phyloP scores from a whole-genome alignment of 129 eudicot genomes.

The Artemisia tridentata region DNA sequence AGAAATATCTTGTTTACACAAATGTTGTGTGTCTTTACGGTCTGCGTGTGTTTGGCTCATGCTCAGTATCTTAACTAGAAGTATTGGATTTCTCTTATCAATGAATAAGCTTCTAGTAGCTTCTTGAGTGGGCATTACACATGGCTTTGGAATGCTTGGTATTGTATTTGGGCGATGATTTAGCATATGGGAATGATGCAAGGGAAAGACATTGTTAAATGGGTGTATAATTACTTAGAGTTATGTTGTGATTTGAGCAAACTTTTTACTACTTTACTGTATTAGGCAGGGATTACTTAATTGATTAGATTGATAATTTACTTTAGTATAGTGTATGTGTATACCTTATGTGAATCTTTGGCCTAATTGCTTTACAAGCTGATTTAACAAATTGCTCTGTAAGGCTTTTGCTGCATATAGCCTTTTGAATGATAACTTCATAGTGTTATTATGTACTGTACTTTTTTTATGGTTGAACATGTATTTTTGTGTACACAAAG shows the following conservation, averaged over 20 bases:
- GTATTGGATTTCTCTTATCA: not conserved
- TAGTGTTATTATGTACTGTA: not conserved
- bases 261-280: no score
- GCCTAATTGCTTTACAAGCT: not conserved
- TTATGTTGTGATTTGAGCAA: no score
- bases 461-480: not conserved
- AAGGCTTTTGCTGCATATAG: not conserved
- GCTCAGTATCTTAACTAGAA: no score
- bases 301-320: no score
- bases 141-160: not conserved
- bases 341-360: not conserved
- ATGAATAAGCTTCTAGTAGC: not conserved
- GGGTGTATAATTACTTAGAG: no score
- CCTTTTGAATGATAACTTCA: not conserved
- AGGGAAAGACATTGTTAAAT: no score
- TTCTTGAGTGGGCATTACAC: slow-evolving; percentile 10
- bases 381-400: not conserved
- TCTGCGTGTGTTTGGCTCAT: not conserved
- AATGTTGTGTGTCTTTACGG: not conserved
- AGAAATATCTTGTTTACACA: not conserved
- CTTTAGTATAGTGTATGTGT: no score
- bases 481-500: not conserved
- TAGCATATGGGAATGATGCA: no score
- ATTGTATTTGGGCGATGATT: no score
- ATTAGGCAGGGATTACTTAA: no score